phyloP scores from a whole-genome alignment of 169 alveolate genomes.

The Miamiensis avidus region DNA sequence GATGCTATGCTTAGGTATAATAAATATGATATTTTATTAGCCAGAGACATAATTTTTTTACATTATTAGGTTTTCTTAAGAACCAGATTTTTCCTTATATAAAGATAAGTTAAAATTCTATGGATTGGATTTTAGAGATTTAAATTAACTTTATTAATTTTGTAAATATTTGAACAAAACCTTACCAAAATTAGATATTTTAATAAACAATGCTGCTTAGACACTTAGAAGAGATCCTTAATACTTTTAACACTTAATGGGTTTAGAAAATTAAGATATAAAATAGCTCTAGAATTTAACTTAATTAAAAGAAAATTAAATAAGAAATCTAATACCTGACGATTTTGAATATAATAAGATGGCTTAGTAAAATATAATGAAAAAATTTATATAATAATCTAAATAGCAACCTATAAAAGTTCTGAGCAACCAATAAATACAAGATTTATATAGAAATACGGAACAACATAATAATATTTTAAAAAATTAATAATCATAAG shows the following conservation, averaged over 20 bases:
- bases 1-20: conserved; percentile 60
- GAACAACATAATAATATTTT: no score
- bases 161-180: conserved; percentile 59
- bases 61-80: conserved; percentile 34
- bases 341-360: neutral
- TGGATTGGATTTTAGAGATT: conserved; percentile 69
- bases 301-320: neutral
- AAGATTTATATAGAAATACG: no score
- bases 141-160: conserved; percentile 62
- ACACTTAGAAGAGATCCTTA: conserved; percentile 65
- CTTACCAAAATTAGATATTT: conserved; percentile 65
- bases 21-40: conserved; percentile 59
- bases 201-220: conserved; percentile 79
- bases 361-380: neutral
- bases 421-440: no score
- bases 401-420: no score
- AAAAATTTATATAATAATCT: no score
- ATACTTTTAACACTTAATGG: conserved; percentile 49
- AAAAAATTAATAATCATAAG: neutral
- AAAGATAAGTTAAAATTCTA: conserved; percentile 49
- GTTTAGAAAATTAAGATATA: conserved; percentile 26
- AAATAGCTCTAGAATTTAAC: neutral
- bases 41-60: neutral
- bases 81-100: conserved; percentile 56
- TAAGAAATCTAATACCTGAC: neutral